Base-by-base conservation (phyloP, 352 stramenopile species). In the Phytophthora tentaculata region DNA sequence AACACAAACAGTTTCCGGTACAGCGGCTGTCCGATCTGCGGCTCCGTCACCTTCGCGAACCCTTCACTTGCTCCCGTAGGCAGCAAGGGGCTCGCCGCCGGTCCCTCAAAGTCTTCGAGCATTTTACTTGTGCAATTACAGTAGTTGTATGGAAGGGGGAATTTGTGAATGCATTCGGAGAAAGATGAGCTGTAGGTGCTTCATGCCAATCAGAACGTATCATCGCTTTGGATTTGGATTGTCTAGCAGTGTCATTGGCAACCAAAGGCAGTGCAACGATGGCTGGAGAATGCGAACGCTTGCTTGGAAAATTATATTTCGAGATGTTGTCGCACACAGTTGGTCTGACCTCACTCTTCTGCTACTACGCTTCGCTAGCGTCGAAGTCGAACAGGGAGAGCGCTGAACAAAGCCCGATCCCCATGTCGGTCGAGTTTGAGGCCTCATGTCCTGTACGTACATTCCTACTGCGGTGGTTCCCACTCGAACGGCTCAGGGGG, bases 401-500 rank as follows among this genome's bases (percentile, higher is more conserved):
- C 37, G 32, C 35, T 49, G 52, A 59, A 49, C 52, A 61, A 64
- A 75, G 35, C 17, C 53, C 47, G 29, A 68, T 65, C 47, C 68
- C 63, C 29, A 65, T 60, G 49, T 71, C 56, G 61, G 67, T 71
- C 61, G 51, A 62, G 44, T 49, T 44, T 67, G 49, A 68, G 29
- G 55, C 49, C 51, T 74, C 47, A 64, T 67, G 55, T 74, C 56
- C 22, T 70, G 52, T 69, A 62, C 55, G 65, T 58, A 55, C 56
- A 62, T 45, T 62, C 65, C 69, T 86, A 84, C 74, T 89, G 81
- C 43, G 85, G 84, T 13, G 90, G 91, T 37, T 90, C 92, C 96
- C 96, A 99, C 81, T 99, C 96, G 76, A 99, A 99, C 49, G 97
- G 95, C 79, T 98, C 91, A 53, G 97, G 96, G 32, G 96, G 86